Conservation (phyloP, 1,284 basidiomycete species). For the Moesziomyces aphidis region DNA sequence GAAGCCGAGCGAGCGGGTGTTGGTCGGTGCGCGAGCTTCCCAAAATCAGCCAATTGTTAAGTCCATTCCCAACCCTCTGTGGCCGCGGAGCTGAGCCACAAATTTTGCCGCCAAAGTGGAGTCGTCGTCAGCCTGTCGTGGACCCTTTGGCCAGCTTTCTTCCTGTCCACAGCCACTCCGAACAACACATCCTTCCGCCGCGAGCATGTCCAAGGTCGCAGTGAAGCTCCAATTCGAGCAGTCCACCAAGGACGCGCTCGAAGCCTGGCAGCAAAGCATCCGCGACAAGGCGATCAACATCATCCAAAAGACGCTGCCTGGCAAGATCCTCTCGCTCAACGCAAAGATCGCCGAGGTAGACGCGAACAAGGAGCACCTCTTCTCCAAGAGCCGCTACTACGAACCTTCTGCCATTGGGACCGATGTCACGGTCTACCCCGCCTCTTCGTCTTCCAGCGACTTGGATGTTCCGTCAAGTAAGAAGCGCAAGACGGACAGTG, state of each 20-base stretch:
- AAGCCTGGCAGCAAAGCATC: conserved; percentile 40
- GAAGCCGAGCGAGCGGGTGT: background rate
- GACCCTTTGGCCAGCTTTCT: background rate
- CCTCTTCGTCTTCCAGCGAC: conserved; percentile 9
- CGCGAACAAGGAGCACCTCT: conserved; percentile 22
- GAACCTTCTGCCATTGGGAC: conserved; percentile 15
- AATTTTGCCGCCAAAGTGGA: conserved; percentile 5
- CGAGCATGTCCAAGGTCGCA: conserved; percentile 28
- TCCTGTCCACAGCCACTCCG: background rate
- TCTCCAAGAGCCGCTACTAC: conserved; percentile 36
- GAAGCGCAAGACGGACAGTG: conserved; percentile 36
- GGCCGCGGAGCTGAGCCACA: background rate
- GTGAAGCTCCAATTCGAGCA: conserved; percentile 41
- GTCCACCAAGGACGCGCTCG: conserved; percentile 33
- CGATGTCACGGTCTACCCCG: conserved; percentile 21
- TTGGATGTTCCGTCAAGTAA: conserved; percentile 14
- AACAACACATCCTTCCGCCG: background rate
- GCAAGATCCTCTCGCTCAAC: conserved; percentile 48
- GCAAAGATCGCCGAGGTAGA: conserved; percentile 29
- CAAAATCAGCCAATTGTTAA: background rate
- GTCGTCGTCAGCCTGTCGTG: background rate
- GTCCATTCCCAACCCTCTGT: background rate
- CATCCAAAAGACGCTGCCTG: conserved; percentile 42
- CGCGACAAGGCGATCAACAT: conserved; percentile 39
- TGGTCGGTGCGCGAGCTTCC: conserved; percentile 14